Conservation (phyloP, 176 grass and related monocot species). For the Elaeis guineensis region DNA sequence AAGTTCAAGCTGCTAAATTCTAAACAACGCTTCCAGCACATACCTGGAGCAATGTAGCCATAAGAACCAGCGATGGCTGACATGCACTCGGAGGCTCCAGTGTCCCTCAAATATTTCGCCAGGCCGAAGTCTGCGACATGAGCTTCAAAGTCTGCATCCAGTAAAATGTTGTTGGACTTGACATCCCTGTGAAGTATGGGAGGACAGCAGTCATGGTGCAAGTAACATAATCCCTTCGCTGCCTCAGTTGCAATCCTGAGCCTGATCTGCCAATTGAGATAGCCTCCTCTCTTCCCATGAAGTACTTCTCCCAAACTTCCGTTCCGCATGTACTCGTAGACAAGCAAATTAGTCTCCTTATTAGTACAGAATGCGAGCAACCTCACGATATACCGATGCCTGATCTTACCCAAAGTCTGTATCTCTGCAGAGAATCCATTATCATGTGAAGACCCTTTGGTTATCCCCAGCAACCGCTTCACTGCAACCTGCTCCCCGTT, state of each 20-base stretch:
- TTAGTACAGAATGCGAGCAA: conserved; percentile 47
- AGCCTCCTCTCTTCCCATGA: conserved; percentile 29
- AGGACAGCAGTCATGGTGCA: conserved; percentile 79
- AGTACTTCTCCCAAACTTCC: conserved; percentile 69
- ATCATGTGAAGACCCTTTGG: conserved; percentile 28
- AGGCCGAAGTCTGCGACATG: conserved; percentile 85
- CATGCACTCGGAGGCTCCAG: conserved; percentile 64
- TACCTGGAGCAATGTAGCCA: conserved; percentile 89
- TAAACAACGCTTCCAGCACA: background rate
- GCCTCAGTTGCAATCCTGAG: conserved; percentile 68
- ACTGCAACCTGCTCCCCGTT: conserved; percentile 57
- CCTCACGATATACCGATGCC: conserved; percentile 69
- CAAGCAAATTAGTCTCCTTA: conserved; percentile 43
- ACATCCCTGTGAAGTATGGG: conserved; percentile 74
- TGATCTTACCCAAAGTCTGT: conserved; percentile 59
- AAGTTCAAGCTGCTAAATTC: background rate
- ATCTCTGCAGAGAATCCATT: conserved; percentile 71
- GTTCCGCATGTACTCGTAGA: conserved; percentile 74
- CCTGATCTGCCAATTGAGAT: conserved; percentile 45
- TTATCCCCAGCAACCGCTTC: conserved; percentile 43
- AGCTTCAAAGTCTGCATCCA: conserved; percentile 46
- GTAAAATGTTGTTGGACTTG: conserved; percentile 83
- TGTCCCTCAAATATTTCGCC: conserved; percentile 52
- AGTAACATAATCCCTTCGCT: conserved; percentile 62
- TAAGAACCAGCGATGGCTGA: conserved; percentile 77